Conservation (phyloP, 495 filamentous ascomycete species). For the Cenococcum geophilum region DNA sequence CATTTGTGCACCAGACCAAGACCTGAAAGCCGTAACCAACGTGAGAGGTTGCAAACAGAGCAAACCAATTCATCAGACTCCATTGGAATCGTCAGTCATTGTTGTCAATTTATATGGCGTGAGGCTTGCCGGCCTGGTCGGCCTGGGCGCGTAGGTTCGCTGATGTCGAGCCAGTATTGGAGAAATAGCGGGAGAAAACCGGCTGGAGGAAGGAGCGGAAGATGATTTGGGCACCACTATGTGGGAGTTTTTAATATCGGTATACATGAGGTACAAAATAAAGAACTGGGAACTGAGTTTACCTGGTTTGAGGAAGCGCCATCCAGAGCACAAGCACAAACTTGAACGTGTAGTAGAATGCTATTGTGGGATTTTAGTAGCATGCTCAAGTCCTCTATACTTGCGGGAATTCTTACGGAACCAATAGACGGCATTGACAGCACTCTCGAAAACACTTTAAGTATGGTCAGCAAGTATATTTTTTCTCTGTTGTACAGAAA, state of each 20-base stretch:
- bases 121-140: constrained; percentile 58
- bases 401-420: constrained; percentile 57
- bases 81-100: neutral
- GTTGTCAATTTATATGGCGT: constrained; percentile 15
- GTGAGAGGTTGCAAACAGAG: neutral
- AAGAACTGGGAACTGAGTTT: constrained; percentile 38
- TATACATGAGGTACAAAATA: neutral
- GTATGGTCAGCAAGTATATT: constrained; percentile 20
- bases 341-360: constrained; percentile 99
- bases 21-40: neutral
- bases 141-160: constrained; percentile 86
- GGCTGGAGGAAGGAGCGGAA: constrained; percentile 95
- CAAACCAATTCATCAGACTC: neutral
- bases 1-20: neutral
- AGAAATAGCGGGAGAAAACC: constrained; percentile 85
- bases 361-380: constrained; percentile 34
- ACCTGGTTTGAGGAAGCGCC: constrained; percentile 88
- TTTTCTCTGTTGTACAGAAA: constrained; percentile 12
- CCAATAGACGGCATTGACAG: constrained; percentile 94
- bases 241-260: neutral
- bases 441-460: constrained; percentile 74
- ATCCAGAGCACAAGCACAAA: constrained; percentile 96
- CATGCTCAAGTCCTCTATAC: neutral
- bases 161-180: constrained; percentile 63
- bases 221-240: constrained; percentile 90